phyloP scores from a whole-genome alignment of 306 rosid species.

The Quercus variabilis region DNA sequence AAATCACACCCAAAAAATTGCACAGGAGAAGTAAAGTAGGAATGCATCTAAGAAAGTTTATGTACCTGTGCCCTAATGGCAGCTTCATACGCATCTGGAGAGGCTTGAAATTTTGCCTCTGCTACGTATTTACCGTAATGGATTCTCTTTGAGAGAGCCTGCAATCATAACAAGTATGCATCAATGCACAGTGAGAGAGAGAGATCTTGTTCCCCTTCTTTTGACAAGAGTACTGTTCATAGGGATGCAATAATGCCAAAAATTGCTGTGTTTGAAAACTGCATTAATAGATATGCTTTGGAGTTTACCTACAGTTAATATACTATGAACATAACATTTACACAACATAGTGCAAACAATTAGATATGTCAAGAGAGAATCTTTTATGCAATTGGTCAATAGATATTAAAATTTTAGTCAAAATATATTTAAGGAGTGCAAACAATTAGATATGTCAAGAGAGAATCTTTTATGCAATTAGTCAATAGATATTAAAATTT shows the following conservation, averaged over 20 bases:
- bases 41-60: not conserved
- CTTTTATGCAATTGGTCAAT: not conserved
- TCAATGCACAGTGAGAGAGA: not conserved
- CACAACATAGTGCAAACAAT: not conserved
- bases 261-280: not conserved
- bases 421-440: not conserved
- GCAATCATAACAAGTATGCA: conserved; percentile 20
- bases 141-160: conserved; percentile 88
- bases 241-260: not conserved
- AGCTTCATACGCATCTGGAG: conserved; percentile 58
- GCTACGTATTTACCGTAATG: conserved; percentile 95
- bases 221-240: not conserved
- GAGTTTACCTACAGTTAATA: not conserved
- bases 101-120: conserved; percentile 73
- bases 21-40: not conserved
- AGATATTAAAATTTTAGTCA: not conserved
- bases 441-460: not conserved
- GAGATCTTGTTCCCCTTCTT: not conserved
- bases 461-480: not conserved
- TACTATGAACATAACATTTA: not conserved
- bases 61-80: conserved; percentile 83
- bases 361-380: not conserved
- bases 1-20: not conserved
- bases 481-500: not conserved
- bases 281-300: not conserved